phyloP scores from a whole-genome alignment of 1,284 basidiomycete genomes.

The Sporisorium exsertum region DNA sequence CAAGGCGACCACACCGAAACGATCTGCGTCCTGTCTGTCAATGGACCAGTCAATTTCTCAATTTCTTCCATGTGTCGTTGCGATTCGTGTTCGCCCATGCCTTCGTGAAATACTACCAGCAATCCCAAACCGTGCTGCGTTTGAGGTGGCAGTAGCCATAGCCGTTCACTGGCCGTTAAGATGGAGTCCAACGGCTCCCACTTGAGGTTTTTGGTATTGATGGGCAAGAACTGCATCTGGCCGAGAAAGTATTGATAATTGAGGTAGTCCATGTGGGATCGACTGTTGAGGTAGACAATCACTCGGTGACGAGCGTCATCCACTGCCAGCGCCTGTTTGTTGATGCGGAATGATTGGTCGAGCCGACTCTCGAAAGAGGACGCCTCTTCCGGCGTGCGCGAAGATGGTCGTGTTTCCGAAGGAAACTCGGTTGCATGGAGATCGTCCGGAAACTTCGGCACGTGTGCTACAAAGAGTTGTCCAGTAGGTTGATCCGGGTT shows the following conservation, averaged over 20 bases:
- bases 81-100: too few species aligned
- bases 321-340: too few species aligned
- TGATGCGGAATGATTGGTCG: too few species aligned
- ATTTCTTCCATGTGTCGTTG: not conserved
- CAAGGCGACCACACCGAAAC: slow-evolving; percentile 30
- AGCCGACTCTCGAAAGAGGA: too few species aligned
- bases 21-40: not conserved
- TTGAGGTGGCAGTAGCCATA: slow-evolving; percentile 2
- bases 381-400: too few species aligned
- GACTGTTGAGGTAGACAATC: slow-evolving; percentile 6
- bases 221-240: slow-evolving; percentile 7
- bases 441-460: not conserved
- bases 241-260: slow-evolving; percentile 6
- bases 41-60: not conserved
- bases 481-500: not conserved
- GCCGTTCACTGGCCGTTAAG: too few species aligned
- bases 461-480: not conserved
- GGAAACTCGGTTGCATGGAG: not conserved
- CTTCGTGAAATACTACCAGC: not conserved
- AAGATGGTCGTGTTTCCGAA: too few species aligned
- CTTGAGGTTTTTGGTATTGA: not conserved
- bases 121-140: not conserved
- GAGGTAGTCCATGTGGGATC: slow-evolving; percentile 6
- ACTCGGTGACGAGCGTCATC: not conserved
- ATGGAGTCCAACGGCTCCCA: not conserved